Evolutionary conservation across 176 grass and related monocot species (phyloP), one percentile per base, ranked within the genome.

Genomic region (Aegilops umbellulata): DNA sequence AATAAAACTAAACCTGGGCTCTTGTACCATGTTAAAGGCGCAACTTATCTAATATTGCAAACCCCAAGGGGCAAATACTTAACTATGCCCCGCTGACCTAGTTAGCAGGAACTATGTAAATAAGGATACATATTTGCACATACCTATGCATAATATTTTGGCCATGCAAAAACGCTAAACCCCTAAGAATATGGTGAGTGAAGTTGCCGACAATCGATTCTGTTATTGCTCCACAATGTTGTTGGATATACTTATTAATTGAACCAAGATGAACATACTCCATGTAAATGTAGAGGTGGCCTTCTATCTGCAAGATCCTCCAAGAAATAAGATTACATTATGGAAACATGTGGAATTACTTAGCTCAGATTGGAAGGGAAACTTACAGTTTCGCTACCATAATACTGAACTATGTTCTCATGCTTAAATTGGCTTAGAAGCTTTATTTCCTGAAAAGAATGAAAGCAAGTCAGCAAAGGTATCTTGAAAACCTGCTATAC

Each of bases 261-360:
- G 95, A 95, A 82, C 93, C 95, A 53, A 91, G 95, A 90, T 95
- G 91, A 65, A 98, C 91, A 62, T 98, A 98, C 60, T 98, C 95
- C 51, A 98, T 73, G 71, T 93, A 98, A 87, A 98, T 92, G 83
- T 95, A 98, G 70, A 93, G 92, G 41, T 77, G 88, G 58, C 95
- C 93, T 80, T 87, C 93, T 65, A 67, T 85, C 82, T 81, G 76
- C 53, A 81, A n/a, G 78, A 83, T 84, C 27, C 77, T 55, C 65
- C 53, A 82, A 76, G 23, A 77, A 86, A 77, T 32, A 36, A 84
- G 35, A 76, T 80, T 35, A 65, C 58, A 65, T 61, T 3, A 60
- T 4, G 77, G 17, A 44, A 26, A 60, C 23, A 69, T 42, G 3
- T 63, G 60, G 24, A 84, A n/a, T 76, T 35, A 35, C 13, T 34